Percentiles rank a stretch among this genome's conserved stretches.
Evolutionary conservation across 75 land plant genomes (phyloP).

Genomic region (Pseudotsuga menziesii): DNA sequence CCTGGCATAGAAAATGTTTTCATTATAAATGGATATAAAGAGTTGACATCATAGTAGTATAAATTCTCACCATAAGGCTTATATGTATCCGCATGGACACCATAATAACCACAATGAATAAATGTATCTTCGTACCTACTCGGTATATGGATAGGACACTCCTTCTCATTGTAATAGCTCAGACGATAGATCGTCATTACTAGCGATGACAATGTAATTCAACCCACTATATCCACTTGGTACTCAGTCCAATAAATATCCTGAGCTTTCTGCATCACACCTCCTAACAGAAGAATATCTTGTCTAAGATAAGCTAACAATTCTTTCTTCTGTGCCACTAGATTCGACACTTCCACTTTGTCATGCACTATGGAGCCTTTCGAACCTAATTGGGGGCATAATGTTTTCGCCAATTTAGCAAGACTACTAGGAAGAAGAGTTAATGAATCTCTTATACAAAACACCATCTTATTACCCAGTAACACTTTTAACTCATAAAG

Average conservation of each 20-base stretch:
- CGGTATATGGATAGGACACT: slow-evolving; percentile 11
- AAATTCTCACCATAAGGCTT: slow-evolving; percentile 6
- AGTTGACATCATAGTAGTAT: slow-evolving; percentile 10
- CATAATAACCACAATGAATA: slow-evolving; percentile 14
- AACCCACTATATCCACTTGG: background rate
- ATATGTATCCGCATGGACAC: slow-evolving; percentile 1
- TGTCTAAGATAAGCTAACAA: background rate
- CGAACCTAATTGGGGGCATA: slow-evolving; percentile 9
- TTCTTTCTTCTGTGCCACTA: background rate
- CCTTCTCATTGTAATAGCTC: background rate
- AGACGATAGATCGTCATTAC: slow-evolving; percentile 5
- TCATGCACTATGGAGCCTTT: slow-evolving; percentile 9
- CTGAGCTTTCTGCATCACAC: slow-evolving; percentile 12
- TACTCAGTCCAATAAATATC: slow-evolving; percentile 9
- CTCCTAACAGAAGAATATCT: slow-evolving; percentile 8
- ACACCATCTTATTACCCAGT: background rate
- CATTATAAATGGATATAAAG: slow-evolving; percentile 14
- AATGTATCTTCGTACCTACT: slow-evolving; percentile 10
- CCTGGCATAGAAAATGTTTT: slow-evolving; percentile 2
- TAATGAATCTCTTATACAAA: background rate
- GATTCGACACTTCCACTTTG: slow-evolving; percentile 7
- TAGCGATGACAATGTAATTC: background rate
- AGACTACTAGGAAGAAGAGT: slow-evolving; percentile 14
- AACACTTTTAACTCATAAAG: background rate
- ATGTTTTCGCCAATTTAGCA: background rate